Percentiles rank a stretch among this genome's conserved stretches.
These are phyloP conservation scores for Lonicera japonica DNA, from an alignment of 129 eudicot genomes.

Conservation along the genomic window DNA sequence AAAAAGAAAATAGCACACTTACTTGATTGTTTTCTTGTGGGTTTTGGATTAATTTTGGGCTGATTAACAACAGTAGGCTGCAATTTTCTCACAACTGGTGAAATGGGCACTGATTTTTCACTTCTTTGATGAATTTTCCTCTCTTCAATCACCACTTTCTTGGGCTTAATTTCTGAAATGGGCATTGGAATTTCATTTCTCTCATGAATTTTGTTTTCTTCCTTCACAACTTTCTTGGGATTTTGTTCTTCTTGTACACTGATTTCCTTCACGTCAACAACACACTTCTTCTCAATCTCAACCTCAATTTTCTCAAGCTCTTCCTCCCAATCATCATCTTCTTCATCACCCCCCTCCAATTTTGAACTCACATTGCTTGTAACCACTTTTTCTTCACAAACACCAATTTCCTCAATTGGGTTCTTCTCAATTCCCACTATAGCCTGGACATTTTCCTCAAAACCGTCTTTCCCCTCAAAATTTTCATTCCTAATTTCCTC, in stretches of 20 bases:
- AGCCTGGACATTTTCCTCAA: slow-evolving; percentile 7
- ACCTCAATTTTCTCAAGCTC: slow-evolving; percentile 29
- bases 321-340: slow-evolving; percentile 16
- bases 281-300: slow-evolving; percentile 22
- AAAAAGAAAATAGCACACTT: slow-evolving; percentile 12
- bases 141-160: slow-evolving; percentile 34
- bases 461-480: not conserved
- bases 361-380: slow-evolving; percentile 15
- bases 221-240: slow-evolving; percentile 6
- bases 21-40: slow-evolving; percentile 39
- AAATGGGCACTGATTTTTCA: slow-evolving; percentile 35
- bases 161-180: slow-evolving; percentile 22
- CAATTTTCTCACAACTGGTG: slow-evolving; percentile 36
- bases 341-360: not conserved
- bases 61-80: slow-evolving; percentile 34
- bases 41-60: slow-evolving; percentile 36
- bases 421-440: slow-evolving; percentile 16
- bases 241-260: not conserved
- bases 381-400: slow-evolving; percentile 47
- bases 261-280: not conserved
- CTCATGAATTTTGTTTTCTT: slow-evolving; percentile 36
- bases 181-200: slow-evolving; percentile 34
- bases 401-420: slow-evolving; percentile 26
- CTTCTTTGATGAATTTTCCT: slow-evolving; percentile 31
- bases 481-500: not conserved